Evolutionary conservation across 805 yeast species (phyloP).

Genomic region (Saccharomyces mikatae): DNA sequence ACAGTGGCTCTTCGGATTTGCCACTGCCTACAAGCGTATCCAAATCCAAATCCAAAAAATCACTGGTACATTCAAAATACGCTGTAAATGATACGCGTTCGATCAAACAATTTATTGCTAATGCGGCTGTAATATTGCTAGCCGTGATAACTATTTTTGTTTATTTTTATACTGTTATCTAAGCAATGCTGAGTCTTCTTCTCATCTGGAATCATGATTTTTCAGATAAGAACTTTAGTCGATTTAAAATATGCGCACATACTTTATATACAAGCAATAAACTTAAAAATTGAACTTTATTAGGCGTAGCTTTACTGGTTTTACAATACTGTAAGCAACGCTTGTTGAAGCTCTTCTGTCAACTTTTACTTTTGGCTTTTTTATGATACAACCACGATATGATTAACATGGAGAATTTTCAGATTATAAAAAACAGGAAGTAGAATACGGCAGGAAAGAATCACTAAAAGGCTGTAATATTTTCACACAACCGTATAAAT

Average conservation of each 20-base stretch:
- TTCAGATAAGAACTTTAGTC: not conserved
- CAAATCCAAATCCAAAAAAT: not conserved
- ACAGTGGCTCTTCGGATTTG: constrained; percentile 1
- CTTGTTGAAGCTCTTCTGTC: not conserved
- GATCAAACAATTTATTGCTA: constrained; percentile 2
- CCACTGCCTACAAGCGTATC: constrained; percentile 19
- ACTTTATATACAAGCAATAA: not conserved
- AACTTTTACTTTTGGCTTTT: not conserved
- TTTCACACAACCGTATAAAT: not conserved
- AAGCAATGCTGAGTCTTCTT: not conserved
- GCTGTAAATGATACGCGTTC: constrained; percentile 6
- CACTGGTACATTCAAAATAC: constrained; percentile 1
- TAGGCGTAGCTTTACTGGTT: not conserved
- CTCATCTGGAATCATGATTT: not conserved
- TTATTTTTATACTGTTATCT: constrained; percentile 4
- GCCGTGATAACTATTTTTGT: constrained; percentile 6
- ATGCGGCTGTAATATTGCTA: constrained; percentile 4
- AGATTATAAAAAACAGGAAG: not conserved
- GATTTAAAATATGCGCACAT: not conserved
- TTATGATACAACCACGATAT: not conserved
- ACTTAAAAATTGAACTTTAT: not conserved
- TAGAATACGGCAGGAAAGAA: not conserved
- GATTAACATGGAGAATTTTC: no score
- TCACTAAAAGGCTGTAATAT: not conserved
- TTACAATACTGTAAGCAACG: not conserved